These are phyloP conservation scores for Guillardia theta DNA, from an alignment of 78 protist species.

Conservation along the genomic window DNA sequence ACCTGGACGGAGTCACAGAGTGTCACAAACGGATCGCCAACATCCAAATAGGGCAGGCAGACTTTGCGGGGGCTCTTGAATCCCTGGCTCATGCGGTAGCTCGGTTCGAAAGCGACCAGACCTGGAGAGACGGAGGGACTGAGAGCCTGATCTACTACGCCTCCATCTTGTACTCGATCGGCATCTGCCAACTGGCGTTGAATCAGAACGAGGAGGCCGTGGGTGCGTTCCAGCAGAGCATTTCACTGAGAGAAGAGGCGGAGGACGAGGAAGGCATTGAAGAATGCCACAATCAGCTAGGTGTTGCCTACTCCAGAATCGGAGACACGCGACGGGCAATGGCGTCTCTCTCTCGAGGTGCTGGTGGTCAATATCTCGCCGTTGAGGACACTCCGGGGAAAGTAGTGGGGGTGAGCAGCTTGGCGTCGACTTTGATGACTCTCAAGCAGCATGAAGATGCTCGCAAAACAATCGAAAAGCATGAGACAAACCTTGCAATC, in stretches of 20 bases:
- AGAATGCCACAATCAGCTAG: background rate
- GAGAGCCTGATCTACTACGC: background rate
- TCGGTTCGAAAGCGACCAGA: background rate
- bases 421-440: background rate
- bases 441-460: background rate
- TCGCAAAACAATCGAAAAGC: background rate
- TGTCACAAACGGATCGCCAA: background rate
- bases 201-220: background rate
- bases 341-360: background rate
- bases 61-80: background rate
- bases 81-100: background rate
- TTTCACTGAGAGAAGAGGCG: background rate
- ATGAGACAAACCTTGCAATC: background rate
- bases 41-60: background rate
- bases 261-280: background rate
- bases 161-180: background rate
- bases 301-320: background rate
- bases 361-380: background rate
- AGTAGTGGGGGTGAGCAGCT: slow-evolving; percentile 3
- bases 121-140: background rate
- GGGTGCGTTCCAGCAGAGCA: background rate
- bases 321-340: background rate
- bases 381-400: background rate
- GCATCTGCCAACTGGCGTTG: background rate
- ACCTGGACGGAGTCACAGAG: background rate